Base-by-base conservation (phyloP, 768 basidiomycete genomes). In the Russula abietina region DNA sequence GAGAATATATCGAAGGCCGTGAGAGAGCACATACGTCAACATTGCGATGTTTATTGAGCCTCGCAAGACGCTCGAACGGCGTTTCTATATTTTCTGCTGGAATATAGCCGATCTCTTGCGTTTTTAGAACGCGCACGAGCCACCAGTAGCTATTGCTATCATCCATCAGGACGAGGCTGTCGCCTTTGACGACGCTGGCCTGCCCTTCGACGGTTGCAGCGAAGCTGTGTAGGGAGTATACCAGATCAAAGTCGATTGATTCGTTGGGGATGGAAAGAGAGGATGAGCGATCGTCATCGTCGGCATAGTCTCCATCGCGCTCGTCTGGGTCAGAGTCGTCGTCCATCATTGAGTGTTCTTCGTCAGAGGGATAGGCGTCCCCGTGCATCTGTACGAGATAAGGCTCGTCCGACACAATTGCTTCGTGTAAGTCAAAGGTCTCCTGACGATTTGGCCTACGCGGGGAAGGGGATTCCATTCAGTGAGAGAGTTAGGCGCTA, bases 81-180 rank as follows among this genome's bases (percentile, higher is more conserved):
- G 97, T 99, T 74, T 99, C 97, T 68, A 99, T 98, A 73, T 98
- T 98, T 76, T 99, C 97, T 0, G 97, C 97, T 19, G 97, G 97
- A 55, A 99, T 98, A 73, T 99, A 99, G 0, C 97, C 97, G 17
- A 99, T 93, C 70, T 97, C 94, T 74, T 98, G 94, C 9, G 96
- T 98, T 78, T 98, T 98, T 66, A 99, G 86, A 10, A 99, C 97
- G 52, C 94, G 85, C 9, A 99, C 96, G 55, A 98, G 89, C 97
- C 97, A 98, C 97, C 97, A 98, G 77, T 99, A 99, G 75, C 91
- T 93, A 75, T 99, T 98, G 61, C 88, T 93, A 74, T 99, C 97
- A 76, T 99, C 97, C 83, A 98, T 93, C 49, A 99, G 80, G 72
- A 93, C 88, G 51, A 99, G 81, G 65, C 91, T 91, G 79, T 99